Evolutionary conservation across 2,329 filamentous ascomycete genomes (phyloP).

Genomic region (Ampelomyces quisqualis): DNA sequence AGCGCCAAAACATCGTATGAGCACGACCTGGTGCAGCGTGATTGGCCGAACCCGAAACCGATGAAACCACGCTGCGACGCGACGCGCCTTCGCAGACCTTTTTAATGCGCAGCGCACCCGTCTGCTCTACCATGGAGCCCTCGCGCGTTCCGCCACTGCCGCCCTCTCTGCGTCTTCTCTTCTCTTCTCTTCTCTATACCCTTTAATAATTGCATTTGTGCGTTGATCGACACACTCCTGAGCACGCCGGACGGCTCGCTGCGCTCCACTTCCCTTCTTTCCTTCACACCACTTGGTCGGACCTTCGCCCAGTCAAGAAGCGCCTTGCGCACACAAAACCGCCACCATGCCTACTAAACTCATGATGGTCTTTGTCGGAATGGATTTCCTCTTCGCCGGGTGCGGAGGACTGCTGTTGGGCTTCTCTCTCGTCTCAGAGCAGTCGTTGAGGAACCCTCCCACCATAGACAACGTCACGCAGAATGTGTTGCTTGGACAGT

Average conservation of each 20-base stretch:
- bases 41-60: slow-evolving; percentile 37
- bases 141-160: slow-evolving; percentile 25
- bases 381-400: slow-evolving; percentile 55
- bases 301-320: slow-evolving; percentile 8
- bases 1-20: slow-evolving; percentile 33
- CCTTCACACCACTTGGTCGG: slow-evolving; percentile 8
- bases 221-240: slow-evolving; percentile 32
- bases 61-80: slow-evolving; percentile 40
- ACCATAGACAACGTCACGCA: slow-evolving; percentile 53
- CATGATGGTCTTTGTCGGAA: slow-evolving; percentile 53
- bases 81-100: slow-evolving; percentile 34
- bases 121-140: slow-evolving; percentile 28
- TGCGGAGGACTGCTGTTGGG: slow-evolving; percentile 55
- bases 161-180: slow-evolving; percentile 29
- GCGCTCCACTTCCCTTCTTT: slow-evolving; percentile 39
- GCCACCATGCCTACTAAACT: slow-evolving; percentile 54
- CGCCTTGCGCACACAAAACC: slow-evolving; percentile 19
- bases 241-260: slow-evolving; percentile 44
- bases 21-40: slow-evolving; percentile 18
- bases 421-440: slow-evolving; percentile 54
- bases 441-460: slow-evolving; percentile 45
- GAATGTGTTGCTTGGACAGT: slow-evolving; percentile 54
- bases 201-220: slow-evolving; percentile 26
- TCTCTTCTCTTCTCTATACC: slow-evolving; percentile 35
- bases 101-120: slow-evolving; percentile 39